Evolutionary conservation across 2,329 filamentous ascomycete species (phyloP).

Genomic region (Penicillium janthinellum): DNA sequence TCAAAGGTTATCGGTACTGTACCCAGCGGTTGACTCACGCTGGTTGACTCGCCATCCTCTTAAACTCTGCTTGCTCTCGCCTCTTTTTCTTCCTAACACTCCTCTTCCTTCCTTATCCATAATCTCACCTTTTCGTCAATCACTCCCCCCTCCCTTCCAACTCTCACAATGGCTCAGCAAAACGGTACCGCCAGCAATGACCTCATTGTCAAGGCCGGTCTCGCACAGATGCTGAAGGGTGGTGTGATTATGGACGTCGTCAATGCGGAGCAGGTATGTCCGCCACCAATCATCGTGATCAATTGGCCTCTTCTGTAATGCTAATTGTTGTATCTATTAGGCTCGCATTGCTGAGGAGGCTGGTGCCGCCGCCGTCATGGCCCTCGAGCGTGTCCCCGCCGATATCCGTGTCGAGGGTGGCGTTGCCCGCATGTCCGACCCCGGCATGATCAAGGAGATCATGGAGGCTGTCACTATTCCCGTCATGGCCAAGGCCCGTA

Average conservation of each 20-base stretch:
- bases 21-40: slow-evolving; percentile 24
- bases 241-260: slow-evolving; percentile 99
- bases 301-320: neutral
- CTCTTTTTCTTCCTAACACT: slow-evolving; percentile 7
- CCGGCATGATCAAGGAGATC: slow-evolving; percentile 90
- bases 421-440: slow-evolving; percentile 96
- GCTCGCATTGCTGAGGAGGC: slow-evolving; percentile 97
- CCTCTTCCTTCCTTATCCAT: slow-evolving; percentile 7
- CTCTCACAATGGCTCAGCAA: slow-evolving; percentile 39
- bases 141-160: slow-evolving; percentile 2
- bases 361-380: slow-evolving; percentile 96
- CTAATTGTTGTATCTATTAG: slow-evolving; percentile 43
- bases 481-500: slow-evolving; percentile 98
- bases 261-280: slow-evolving; percentile 73
- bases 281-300: neutral
- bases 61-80: slow-evolving; percentile 11
- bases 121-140: slow-evolving; percentile 8
- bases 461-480: slow-evolving; percentile 94
- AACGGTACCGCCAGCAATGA: slow-evolving; percentile 49
- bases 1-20: slow-evolving; percentile 2
- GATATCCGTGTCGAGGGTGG: slow-evolving; percentile 92
- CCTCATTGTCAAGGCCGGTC: slow-evolving; percentile 90
- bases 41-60: slow-evolving; percentile 1
- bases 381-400: slow-evolving; percentile 92
- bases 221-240: slow-evolving; percentile 98